Evolutionary conservation across 2,329 filamentous ascomycete genomes (phyloP).

Genomic region (Ceratocystis papillata): DNA sequence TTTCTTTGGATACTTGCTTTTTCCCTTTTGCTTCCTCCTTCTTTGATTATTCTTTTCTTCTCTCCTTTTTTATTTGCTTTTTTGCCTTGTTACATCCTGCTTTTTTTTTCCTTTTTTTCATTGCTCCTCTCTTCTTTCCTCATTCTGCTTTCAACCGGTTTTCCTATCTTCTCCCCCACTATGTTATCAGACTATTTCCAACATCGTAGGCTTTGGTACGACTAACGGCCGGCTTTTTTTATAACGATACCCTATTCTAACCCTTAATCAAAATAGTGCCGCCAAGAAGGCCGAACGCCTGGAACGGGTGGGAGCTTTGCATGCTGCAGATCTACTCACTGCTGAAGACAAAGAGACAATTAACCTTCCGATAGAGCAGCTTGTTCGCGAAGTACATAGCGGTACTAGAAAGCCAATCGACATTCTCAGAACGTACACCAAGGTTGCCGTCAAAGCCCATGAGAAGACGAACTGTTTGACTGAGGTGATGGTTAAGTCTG

Average conservation of each 20-base stretch:
- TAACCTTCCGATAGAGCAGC: conserved; percentile 60
- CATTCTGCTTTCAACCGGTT: background rate
- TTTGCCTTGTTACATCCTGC: background rate
- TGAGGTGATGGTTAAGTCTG: conserved; percentile 69
- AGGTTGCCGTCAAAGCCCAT: conserved; percentile 73
- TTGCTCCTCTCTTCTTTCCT: conserved; percentile 5
- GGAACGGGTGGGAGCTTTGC: conserved; percentile 55
- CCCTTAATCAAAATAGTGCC: conserved; percentile 1
- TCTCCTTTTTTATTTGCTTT: background rate
- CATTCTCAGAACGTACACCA: conserved; percentile 76
- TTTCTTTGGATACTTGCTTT: background rate
- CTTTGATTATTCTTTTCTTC: background rate
- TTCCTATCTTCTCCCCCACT: background rate
- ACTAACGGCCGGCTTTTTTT: background rate
- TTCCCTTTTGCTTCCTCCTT: background rate
- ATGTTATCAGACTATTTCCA: conserved; percentile 23
- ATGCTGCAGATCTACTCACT: conserved; percentile 50
- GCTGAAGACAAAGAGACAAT: conserved; percentile 55
- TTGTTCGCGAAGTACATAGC: conserved; percentile 70
- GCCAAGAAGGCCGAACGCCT: conserved; percentile 69
- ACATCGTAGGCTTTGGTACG: conserved; percentile 31
- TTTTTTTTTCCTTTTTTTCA: background rate
- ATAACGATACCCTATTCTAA: background rate
- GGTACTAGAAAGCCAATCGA: conserved; percentile 54
- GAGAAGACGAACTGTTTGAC: conserved; percentile 82